Conservation (phyloP, 257 asterid genomes). For the Salvia miltiorrhiza region DNA sequence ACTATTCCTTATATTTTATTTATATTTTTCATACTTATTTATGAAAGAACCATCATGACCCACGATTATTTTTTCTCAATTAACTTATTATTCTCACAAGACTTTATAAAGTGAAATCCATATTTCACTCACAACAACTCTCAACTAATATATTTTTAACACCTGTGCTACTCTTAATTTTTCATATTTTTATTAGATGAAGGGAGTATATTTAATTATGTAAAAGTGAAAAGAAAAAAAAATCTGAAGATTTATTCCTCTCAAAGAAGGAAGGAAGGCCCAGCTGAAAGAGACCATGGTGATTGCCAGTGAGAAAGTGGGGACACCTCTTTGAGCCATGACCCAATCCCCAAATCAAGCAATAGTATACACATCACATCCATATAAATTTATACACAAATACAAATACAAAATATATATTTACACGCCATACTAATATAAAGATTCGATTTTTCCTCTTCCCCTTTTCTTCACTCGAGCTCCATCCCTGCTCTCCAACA, state of each 20-base stretch:
- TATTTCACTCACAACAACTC: no score
- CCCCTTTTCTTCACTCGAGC: constrained; percentile 18
- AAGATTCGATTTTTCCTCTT: constrained; percentile 24
- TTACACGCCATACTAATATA: background rate
- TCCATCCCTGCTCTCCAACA: constrained; percentile 18
- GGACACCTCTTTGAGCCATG: constrained; percentile 15
- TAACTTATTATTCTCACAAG: no score
- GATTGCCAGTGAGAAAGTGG: constrained; percentile 20
- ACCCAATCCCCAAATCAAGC: constrained; percentile 7
- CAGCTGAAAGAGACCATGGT: background rate
- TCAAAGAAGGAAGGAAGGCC: background rate
- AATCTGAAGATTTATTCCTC: background rate
- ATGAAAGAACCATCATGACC: no score
- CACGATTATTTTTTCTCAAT: no score
- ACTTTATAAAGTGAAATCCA: no score
- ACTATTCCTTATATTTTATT: no score
- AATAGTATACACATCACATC: background rate
- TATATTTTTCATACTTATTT: no score
- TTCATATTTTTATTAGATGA: no score
- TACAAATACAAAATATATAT: background rate
- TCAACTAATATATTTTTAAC: no score
- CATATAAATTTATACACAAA: background rate
- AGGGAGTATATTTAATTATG: no score
- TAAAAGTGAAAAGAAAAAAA: background rate
- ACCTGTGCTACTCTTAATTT: no score